Conservation (phyloP, 352 stramenopile genomes). For the Pythium vanterpoolii region DNA sequence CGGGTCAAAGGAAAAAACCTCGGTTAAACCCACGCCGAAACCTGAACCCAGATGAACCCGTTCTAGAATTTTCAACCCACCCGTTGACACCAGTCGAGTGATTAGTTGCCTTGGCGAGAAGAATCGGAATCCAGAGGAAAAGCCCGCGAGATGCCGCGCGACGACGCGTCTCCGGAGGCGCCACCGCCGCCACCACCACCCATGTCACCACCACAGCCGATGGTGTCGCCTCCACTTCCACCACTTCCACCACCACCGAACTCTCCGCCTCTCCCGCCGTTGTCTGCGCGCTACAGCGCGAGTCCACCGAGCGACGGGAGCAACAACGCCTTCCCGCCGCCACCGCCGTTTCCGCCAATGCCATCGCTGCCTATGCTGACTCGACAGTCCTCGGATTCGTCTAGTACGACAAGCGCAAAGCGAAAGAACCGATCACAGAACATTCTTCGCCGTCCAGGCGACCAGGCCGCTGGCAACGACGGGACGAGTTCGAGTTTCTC, state of each 20-base stretch:
- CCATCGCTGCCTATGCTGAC: conserved; percentile 13
- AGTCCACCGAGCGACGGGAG: conserved; percentile 17
- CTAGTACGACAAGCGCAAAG: neutral
- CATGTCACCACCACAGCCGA: conserved; percentile 16
- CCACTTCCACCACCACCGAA: conserved; percentile 24
- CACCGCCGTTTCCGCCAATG: conserved; percentile 25
- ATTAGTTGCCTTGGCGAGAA: conserved; percentile 4
- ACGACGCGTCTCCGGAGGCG: conserved; percentile 16
- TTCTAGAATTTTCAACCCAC: conserved; percentile 1
- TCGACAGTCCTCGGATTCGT: conserved; percentile 7
- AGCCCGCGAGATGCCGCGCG: conserved; percentile 8
- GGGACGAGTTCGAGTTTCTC: conserved; percentile 60
- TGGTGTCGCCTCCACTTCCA: conserved; percentile 18
- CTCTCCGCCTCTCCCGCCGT: conserved; percentile 12
- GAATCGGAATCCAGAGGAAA: neutral
- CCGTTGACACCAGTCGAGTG: conserved; percentile 6
- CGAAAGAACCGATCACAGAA: neutral
- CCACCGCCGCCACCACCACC: conserved; percentile 27
- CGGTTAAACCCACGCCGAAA: neutral
- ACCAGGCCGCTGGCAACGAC: conserved; percentile 1
- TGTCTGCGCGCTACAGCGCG: conserved; percentile 7
- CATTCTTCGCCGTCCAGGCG: neutral
- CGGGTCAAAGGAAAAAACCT: neutral
- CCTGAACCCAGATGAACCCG: neutral
- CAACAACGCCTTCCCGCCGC: conserved; percentile 12